Evolutionary conservation across 352 stramenopile genomes (phyloP), one percentile per base, ranked within the genome.

Genomic region (Pythium coloratum): DNA sequence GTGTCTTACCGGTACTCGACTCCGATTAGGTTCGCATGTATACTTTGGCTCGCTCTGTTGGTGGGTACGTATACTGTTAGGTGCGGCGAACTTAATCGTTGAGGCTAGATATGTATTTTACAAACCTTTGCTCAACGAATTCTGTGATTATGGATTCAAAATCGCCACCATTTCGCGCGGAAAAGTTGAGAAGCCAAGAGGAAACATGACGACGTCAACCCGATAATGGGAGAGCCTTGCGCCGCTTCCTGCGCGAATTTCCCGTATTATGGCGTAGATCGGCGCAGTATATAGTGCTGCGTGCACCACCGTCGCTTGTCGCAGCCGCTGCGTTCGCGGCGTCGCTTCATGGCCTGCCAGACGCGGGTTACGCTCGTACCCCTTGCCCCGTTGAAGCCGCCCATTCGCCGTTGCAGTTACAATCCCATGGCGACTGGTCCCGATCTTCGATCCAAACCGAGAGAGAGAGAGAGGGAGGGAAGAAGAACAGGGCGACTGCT

Each of bases 401-500:
- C 44, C 1, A 28, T 20, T 53, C n/a, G 50, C 13, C 50, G 50
- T 56, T 38, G 50, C 50, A 38, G 50, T 56, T 56, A 40, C 50
- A 33, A 2, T 6, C 8, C 46, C 18, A 33, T 9, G 49, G 50
- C 50, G 50, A 56, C 50, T 56, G 50, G 12, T 56, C 50, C 50
- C 26, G 50, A 18, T 36, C 50, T 40, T 38, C 10, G 50, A 30
- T 53, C 46, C 40, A 30, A 30, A 16, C 40, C n/a, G 46, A 28
- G 46, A 14, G 46, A n/a, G 24, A 16, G 9, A 47, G 12, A 47
- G 12, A 20, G 20, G 20, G 20, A 24, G 46, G 13, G 46, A 24
- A 53, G 46, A 53, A 6, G 18, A 53, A 24, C 18, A 44, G 13
- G 38, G 46, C 14, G 14, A 28, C n/a, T 53, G 46, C 46, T 53